phyloP scores from a whole-genome alignment of 176 grass and related monocot genomes.

The Oryza glumipatula region DNA sequence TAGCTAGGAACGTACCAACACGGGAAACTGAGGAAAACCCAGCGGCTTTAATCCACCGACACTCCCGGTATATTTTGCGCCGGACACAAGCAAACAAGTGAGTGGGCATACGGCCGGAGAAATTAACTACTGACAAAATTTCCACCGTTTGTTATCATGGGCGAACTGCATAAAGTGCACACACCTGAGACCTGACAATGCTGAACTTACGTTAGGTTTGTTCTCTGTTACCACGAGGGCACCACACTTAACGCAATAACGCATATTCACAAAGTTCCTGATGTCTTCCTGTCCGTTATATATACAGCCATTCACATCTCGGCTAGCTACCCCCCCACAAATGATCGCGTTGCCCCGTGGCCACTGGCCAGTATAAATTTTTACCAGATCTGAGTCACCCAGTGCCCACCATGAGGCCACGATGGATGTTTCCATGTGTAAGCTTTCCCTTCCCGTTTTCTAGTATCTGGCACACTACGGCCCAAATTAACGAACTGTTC shows the following conservation, averaged over 20 bases:
- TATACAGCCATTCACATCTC: conserved; percentile 10
- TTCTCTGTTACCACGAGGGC: neutral
- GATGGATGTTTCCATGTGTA: conserved; percentile 26
- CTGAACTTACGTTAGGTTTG: neutral
- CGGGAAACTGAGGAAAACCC: neutral
- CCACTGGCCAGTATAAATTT: neutral
- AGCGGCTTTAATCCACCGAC: conserved; percentile 7
- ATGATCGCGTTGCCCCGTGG: conserved; percentile 10
- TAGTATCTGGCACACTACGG: neutral
- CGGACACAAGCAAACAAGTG: conserved; percentile 3
- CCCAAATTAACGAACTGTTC: neutral
- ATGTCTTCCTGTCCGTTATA: conserved; percentile 14
- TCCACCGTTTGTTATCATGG: neutral
- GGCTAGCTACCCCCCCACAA: neutral
- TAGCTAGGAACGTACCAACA: neutral
- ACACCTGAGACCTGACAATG: neutral
- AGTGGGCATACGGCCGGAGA: neutral
- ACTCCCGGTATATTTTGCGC: neutral
- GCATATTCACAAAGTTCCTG: neutral
- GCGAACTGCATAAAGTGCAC: neutral
- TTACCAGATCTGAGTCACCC: conserved; percentile 33
- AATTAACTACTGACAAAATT: neutral
- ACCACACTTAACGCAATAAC: neutral
- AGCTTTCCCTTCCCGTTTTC: conserved; percentile 5
- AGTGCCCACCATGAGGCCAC: neutral